Percentiles rank a stretch among this genome's conserved stretches.
Conservation (phyloP, 2,329 filamentous ascomycete genomes). For the Pseudogymnoascus sp. region DNA sequence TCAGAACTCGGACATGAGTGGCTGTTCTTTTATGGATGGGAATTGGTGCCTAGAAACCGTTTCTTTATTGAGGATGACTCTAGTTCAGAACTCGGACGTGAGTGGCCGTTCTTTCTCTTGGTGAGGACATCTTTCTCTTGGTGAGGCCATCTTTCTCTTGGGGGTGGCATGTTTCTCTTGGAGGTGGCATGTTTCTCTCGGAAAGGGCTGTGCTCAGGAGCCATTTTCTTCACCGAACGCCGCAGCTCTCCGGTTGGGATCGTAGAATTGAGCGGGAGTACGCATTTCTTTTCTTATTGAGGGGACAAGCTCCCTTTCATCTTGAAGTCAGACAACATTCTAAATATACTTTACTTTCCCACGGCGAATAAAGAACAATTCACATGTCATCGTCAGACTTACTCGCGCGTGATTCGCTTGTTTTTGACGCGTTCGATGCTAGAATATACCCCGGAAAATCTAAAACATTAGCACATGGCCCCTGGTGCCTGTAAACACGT, state of each 20-base stretch:
- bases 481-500: slow-evolving; percentile 7
- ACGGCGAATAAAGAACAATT: not conserved
- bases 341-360: not conserved
- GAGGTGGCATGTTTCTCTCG: not conserved
- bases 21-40: not conserved
- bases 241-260: not conserved
- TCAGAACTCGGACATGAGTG: not conserved
- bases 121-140: no score
- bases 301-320: not conserved
- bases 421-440: not conserved
- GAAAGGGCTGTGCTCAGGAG: not conserved
- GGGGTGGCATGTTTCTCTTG: not conserved
- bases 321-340: not conserved
- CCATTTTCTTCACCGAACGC: not conserved
- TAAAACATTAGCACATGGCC: not conserved
- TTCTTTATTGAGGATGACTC: not conserved
- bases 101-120: not conserved
- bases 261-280: not conserved
- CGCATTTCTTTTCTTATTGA: not conserved
- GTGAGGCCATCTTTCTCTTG: no score
- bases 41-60: not conserved
- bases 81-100: not conserved
- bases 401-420: not conserved
- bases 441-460: slow-evolving; percentile 6
- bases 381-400: not conserved